Conservation (phyloP, 805 yeast species). For the Saccharomycopsis oosterbeekiorum region DNA sequence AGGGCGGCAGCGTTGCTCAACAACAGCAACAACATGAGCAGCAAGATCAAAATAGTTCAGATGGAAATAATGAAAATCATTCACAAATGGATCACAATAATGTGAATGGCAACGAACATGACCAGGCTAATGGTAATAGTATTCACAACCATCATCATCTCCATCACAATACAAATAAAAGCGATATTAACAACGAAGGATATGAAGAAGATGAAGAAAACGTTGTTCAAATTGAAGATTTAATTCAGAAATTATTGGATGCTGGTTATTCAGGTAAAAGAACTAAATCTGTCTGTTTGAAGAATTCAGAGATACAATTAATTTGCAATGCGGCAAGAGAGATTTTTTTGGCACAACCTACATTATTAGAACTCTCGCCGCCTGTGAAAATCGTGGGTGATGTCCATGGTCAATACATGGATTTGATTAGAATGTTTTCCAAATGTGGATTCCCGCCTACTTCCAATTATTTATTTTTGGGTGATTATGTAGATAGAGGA, state of each 20-base stretch:
- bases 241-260: slow-evolving; percentile 83
- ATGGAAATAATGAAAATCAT: slow-evolving; percentile 18
- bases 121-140: slow-evolving; percentile 6
- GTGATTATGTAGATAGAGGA: slow-evolving; percentile 97
- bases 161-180: neutral
- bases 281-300: slow-evolving; percentile 80
- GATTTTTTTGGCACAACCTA: slow-evolving; percentile 81
- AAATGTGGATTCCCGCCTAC: slow-evolving; percentile 97
- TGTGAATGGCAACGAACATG: neutral
- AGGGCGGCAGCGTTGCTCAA: neutral
- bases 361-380: slow-evolving; percentile 70
- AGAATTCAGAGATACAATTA: slow-evolving; percentile 78
- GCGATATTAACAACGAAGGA: neutral
- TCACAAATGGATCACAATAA: slow-evolving; percentile 6
- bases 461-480: slow-evolving; percentile 83
- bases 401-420: slow-evolving; percentile 95
- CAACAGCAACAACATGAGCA: neutral
- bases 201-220: neutral
- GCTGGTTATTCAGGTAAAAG: slow-evolving; percentile 95
- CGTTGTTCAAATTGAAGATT: slow-evolving; percentile 59
- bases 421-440: slow-evolving; percentile 80
- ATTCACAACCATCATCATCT: neutral
- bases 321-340: slow-evolving; percentile 86
- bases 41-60: neutral
- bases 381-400: slow-evolving; percentile 85